Conservation (phyloP, 2,329 filamentous ascomycete genomes). For the Sporothrix variecibatus region DNA sequence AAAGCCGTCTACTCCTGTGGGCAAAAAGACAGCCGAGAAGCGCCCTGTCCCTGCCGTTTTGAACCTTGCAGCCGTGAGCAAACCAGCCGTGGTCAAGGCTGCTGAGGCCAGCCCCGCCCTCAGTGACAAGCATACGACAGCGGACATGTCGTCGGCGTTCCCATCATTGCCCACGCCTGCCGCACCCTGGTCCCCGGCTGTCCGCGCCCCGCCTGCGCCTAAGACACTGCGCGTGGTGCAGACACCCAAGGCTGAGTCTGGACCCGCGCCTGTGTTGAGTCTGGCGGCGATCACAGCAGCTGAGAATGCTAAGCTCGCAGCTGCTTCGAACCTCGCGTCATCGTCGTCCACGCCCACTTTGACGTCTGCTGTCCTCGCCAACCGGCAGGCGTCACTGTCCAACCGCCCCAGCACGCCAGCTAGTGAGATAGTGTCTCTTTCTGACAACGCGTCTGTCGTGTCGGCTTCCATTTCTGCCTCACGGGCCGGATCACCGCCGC, state of each 20-base stretch:
- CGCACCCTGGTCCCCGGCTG: conserved; percentile 55
- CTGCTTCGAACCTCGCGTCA: not conserved
- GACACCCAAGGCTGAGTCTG: conserved; percentile 61
- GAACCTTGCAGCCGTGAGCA: conserved; percentile 53
- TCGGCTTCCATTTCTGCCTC: conserved; percentile 69
- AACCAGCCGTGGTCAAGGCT: conserved; percentile 35
- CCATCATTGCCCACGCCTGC: conserved; percentile 53
- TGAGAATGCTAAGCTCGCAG: conserved; percentile 22
- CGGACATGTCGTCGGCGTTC: conserved; percentile 46
- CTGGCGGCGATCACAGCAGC: conserved; percentile 35
- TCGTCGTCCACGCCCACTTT: not conserved
- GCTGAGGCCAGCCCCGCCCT: conserved; percentile 37
- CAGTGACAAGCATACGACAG: conserved; percentile 40
- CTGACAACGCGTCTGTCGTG: conserved; percentile 74
- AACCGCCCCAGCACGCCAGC: conserved; percentile 68
- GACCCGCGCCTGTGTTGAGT: conserved; percentile 27
- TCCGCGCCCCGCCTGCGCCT: conserved; percentile 49
- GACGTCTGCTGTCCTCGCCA: not conserved
- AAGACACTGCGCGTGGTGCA: conserved; percentile 72
- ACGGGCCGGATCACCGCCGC: conserved; percentile 71
- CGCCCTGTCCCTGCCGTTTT: conserved; percentile 43
- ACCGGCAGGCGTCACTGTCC: conserved; percentile 30
- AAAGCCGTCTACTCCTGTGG: conserved; percentile 41
- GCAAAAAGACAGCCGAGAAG: conserved; percentile 38
- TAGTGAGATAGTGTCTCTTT: conserved; percentile 74